These are phyloP conservation scores for Chaetomium tenue DNA, from an alignment of 495 filamentous ascomycete species.

Conservation along the genomic window DNA sequence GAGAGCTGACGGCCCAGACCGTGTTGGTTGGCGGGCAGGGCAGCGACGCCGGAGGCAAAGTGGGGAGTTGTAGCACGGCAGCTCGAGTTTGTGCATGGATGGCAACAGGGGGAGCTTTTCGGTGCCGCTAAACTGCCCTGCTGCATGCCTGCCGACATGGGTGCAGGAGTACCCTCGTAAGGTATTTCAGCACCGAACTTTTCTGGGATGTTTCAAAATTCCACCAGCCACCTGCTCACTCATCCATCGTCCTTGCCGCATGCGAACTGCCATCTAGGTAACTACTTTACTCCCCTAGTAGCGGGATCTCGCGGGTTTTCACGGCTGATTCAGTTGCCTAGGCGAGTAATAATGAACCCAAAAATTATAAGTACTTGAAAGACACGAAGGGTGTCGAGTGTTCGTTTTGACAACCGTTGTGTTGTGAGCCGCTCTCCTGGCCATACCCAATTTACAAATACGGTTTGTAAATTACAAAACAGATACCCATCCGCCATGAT, in stretches of 20 bases:
- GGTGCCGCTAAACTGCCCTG: not conserved
- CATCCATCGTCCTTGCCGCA: not conserved
- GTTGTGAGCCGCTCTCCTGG: too few species aligned
- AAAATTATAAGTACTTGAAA: too few species aligned
- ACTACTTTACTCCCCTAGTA: too few species aligned
- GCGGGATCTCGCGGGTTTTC: too few species aligned
- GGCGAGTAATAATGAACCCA: too few species aligned
- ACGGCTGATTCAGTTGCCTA: too few species aligned
- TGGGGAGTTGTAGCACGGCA: not conserved
- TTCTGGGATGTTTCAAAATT: not conserved
- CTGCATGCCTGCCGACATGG: not conserved
- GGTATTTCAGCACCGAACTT: not conserved
- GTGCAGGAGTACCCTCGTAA: not conserved
- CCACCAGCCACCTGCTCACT: not conserved
- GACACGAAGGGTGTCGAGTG: too few species aligned
- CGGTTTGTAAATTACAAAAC: not conserved
- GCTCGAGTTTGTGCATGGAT: not conserved
- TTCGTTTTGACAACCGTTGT: too few species aligned
- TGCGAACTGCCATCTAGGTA: not conserved
- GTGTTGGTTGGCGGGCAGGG: conserved; percentile 14
- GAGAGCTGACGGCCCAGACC: conserved; percentile 13
- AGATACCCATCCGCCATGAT: not conserved
- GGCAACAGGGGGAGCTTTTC: conserved; percentile 3
- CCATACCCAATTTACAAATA: not conserved
- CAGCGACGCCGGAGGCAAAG: conserved; percentile 5